These are phyloP conservation scores for Leishmania arabica DNA, from an alignment of 208 protist species.

Conservation along the genomic window DNA sequence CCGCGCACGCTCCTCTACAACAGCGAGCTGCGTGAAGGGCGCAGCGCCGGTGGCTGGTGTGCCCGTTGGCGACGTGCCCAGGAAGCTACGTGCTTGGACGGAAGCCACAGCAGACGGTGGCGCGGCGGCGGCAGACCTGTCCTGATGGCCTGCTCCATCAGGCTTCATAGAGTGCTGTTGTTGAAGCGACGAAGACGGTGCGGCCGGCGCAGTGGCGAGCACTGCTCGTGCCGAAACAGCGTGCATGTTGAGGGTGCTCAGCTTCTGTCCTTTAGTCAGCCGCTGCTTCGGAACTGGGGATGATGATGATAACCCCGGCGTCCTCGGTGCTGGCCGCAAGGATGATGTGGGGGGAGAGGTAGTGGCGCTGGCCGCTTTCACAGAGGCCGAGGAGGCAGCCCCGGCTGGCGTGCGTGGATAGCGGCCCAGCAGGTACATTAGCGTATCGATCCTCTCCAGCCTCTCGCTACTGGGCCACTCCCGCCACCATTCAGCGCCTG, in stretches of 20 bases:
- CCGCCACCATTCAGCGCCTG: slow-evolving; percentile 22
- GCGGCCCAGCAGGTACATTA: slow-evolving; percentile 42
- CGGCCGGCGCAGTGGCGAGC: background rate
- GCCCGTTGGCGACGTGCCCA: background rate
- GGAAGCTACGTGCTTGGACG: background rate
- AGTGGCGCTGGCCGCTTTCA: background rate
- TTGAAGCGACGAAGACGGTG: background rate
- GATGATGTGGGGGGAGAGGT: background rate
- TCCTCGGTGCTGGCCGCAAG: background rate
- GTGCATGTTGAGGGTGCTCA: slow-evolving; percentile 10
- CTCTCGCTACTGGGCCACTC: slow-evolving; percentile 23
- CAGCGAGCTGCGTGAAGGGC: slow-evolving; percentile 24
- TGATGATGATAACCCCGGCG: background rate
- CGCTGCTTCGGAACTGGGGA: background rate
- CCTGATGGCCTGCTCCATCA: background rate
- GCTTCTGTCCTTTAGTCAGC: background rate
- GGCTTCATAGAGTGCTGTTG: background rate
- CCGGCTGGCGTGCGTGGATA: slow-evolving; percentile 16
- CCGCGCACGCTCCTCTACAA: slow-evolving; percentile 35
- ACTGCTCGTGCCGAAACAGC: background rate
- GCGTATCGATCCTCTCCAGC: slow-evolving; percentile 39
- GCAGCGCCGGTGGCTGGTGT: background rate
- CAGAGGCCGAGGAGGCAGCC: background rate
- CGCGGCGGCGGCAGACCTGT: background rate
- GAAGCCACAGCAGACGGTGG: background rate